Evolutionary conservation across 441 rosid species (phyloP).

Genomic region (Codiaeum variegatum): DNA sequence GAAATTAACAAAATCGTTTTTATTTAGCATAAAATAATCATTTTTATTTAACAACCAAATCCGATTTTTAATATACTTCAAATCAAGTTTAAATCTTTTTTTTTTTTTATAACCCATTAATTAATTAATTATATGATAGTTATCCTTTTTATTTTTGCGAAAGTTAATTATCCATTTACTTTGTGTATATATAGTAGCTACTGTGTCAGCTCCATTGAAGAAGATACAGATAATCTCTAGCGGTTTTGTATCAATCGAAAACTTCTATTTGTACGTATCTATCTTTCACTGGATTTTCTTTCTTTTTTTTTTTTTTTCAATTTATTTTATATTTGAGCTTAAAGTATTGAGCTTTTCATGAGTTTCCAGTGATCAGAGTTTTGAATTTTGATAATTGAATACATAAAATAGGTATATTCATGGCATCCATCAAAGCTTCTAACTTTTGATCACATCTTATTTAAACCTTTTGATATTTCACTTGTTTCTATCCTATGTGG

Average conservation of each 20-base stretch:
- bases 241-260: neutral
- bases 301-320: neutral
- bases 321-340: neutral
- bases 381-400: neutral
- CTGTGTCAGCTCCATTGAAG: neutral
- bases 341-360: no score
- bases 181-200: no score
- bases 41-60: neutral
- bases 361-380: no score
- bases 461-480: no score
- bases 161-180: no score
- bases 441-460: no score
- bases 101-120: neutral
- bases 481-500: no score
- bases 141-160: no score
- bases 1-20: neutral
- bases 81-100: neutral
- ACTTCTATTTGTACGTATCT: neutral
- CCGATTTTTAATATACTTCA: neutral
- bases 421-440: neutral
- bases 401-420: neutral
- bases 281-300: neutral
- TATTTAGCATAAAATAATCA: neutral
- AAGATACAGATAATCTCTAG: neutral
- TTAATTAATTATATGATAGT: no score